Evolutionary conservation across 345 rosid species (phyloP), one percentile per base, ranked within the genome.

Genomic region (Salix dunnii): DNA sequence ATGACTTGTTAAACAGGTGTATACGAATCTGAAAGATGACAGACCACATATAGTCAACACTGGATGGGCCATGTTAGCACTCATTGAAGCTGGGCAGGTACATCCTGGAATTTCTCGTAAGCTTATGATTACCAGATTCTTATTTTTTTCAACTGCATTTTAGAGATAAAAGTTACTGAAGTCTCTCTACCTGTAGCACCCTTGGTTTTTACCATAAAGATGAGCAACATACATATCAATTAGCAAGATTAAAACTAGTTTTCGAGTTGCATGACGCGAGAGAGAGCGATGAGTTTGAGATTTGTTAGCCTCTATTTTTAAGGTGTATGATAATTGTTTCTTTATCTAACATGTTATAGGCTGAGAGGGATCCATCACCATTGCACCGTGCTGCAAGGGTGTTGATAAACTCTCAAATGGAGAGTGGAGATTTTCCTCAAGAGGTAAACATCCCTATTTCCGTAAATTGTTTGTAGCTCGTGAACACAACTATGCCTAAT

Each of bases 31-130:
- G 55, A 81, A 85, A 73, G 95, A 88, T 80, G 82, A 87, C 74
- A 75, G 70, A 69, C 69, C 91, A 61, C 95, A 91, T 76, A 74
- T 89, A 3, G 95, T 85, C 17, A 91, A 89, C 74, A 88, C 95
- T 28, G 81, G 81, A 74, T 91, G 91, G 95, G 92, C 95, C 75
- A 79, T 89, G 88, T 74, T 89, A 66, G 69, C 91, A 65, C 86
- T 91, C 46, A 88, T 89, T 60, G 84, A 67, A 46, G 95, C 91
- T 76, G 95, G 88, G 64, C 95, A 91, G 86, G 92, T 91, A 82
- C 70, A 61, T 9, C 20, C 65, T 72, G 40, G 49, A 75, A 51
- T 62, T 23, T 62, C 30, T 21, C 20, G 10, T 10, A 9, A 9
- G 5, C 14, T 31, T 30, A 12, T 35, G 38, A 13, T 30, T 31